Evolutionary conservation across 805 yeast genomes (phyloP).

Genomic region (Middelhovenomyces tepae): DNA sequence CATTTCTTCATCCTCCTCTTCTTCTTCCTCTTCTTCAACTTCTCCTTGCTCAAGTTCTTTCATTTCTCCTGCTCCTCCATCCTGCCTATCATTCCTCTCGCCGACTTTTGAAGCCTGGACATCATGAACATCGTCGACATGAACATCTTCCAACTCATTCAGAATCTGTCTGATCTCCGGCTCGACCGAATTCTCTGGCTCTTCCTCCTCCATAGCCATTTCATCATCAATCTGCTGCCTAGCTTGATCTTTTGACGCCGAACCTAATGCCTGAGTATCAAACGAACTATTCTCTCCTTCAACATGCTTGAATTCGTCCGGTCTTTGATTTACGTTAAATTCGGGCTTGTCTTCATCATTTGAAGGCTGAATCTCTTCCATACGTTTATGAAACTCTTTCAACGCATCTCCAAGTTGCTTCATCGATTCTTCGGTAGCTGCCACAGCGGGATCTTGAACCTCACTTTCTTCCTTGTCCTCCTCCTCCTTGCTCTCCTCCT

Average conservation of each 20-base stretch:
- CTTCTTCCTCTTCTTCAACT: conserved; percentile 28
- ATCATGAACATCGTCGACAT: not conserved
- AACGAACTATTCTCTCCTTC: conserved; percentile 49
- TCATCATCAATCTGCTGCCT: conserved; percentile 45
- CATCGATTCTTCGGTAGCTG: conserved; percentile 46
- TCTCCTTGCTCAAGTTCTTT: conserved; percentile 21
- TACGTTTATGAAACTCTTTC: conserved; percentile 85
- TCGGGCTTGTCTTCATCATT: conserved; percentile 39
- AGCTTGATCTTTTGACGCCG: conserved; percentile 71
- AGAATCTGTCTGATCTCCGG: conserved; percentile 16
- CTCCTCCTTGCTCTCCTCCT: conserved; percentile 81
- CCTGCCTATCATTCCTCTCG: conserved; percentile 12
- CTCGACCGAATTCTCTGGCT: conserved; percentile 17
- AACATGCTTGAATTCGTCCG: conserved; percentile 60
- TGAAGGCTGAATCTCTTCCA: conserved; percentile 74
- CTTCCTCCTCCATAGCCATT: conserved; percentile 31
- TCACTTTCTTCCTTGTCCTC: conserved; percentile 54
- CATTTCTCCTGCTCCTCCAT: conserved; percentile 27
- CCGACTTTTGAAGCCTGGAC: conserved; percentile 11
- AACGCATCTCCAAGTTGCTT: conserved; percentile 86
- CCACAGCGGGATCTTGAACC: conserved; percentile 44
- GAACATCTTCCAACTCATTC: conserved; percentile 9
- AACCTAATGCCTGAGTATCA: conserved; percentile 89
- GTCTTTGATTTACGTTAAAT: conserved; percentile 37
- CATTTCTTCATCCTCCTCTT: conserved; percentile 10